Conservation (phyloP, 2,329 filamentous ascomycete genomes). For the Fusarium anthophilum region DNA sequence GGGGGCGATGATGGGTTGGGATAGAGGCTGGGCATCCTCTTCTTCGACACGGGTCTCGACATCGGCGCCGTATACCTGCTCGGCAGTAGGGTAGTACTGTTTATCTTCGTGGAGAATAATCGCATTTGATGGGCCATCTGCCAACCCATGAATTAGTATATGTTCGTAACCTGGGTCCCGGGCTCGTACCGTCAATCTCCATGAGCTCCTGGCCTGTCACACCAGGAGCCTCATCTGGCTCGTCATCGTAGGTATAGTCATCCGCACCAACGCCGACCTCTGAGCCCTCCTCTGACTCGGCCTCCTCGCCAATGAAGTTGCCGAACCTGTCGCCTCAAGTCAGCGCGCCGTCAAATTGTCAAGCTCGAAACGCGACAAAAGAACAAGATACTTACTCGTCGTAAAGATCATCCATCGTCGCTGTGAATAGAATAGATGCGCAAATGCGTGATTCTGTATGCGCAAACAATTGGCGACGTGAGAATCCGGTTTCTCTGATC, state of each 20-base stretch:
- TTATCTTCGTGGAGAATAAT: slow-evolving; percentile 99
- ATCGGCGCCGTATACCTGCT: slow-evolving; percentile 92
- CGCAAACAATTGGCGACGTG: slow-evolving; percentile 27
- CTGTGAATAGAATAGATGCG: slow-evolving; percentile 10
- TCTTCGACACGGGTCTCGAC: slow-evolving; percentile 97
- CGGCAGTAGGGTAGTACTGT: slow-evolving; percentile 98
- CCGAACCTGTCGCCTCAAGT: slow-evolving; percentile 74
- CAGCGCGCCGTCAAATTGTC: slow-evolving; percentile 25
- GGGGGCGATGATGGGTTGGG: slow-evolving; percentile 92
- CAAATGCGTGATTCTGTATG: slow-evolving; percentile 22
- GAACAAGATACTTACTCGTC: slow-evolving; percentile 74
- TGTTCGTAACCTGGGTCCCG: neutral
- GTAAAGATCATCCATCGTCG: slow-evolving; percentile 90
- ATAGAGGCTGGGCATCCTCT: slow-evolving; percentile 93
- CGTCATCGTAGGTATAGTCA: slow-evolving; percentile 85
- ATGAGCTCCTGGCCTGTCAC: slow-evolving; percentile 84
- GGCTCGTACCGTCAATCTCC: slow-evolving; percentile 80
- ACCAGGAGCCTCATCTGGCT: slow-evolving; percentile 70
- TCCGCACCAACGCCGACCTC: slow-evolving; percentile 77
- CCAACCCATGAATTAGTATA: slow-evolving; percentile 14
- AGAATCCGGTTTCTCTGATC: slow-evolving; percentile 32
- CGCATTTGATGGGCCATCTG: slow-evolving; percentile 89
- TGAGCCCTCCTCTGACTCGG: slow-evolving; percentile 84
- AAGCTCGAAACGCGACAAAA: slow-evolving; percentile 6
- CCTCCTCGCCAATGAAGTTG: slow-evolving; percentile 96